phyloP scores from a whole-genome alignment of 495 filamentous ascomycete species.

The Penicillium macrosclerotiorum region DNA sequence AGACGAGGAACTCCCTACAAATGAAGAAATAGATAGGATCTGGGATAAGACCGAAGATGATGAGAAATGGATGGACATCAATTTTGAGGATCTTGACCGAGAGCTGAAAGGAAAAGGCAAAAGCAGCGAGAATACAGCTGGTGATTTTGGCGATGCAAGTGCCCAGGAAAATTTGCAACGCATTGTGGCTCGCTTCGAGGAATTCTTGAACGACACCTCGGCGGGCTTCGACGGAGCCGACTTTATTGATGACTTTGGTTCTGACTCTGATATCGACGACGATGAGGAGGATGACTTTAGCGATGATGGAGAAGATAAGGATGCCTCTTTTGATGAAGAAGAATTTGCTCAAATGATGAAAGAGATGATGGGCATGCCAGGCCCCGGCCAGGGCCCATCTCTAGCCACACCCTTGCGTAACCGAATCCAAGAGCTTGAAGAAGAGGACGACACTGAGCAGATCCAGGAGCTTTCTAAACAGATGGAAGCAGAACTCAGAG shows the following conservation, averaged over 20 bases:
- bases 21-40: constrained; percentile 61
- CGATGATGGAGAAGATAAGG: constrained; percentile 67
- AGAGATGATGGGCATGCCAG: constrained; percentile 88
- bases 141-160: constrained; percentile 71
- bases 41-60: constrained; percentile 74
- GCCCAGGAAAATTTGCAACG: constrained; percentile 82
- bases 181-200: constrained; percentile 87
- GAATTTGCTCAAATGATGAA: constrained; percentile 86
- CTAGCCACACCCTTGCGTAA: constrained; percentile 25
- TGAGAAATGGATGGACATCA: constrained; percentile 92
- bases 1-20: constrained; percentile 61
- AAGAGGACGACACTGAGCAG: constrained; percentile 62
- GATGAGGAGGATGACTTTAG: constrained; percentile 55
- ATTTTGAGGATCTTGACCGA: constrained; percentile 81
- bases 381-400: constrained; percentile 24
- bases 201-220: constrained; percentile 85
- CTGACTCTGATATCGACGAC: constrained; percentile 56
- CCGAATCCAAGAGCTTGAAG: constrained; percentile 44
- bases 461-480: constrained; percentile 69
- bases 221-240: constrained; percentile 79
- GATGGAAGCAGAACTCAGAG: constrained; percentile 80
- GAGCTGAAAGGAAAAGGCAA: constrained; percentile 63
- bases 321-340: constrained; percentile 77
- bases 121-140: constrained; percentile 27
- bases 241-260: constrained; percentile 62